Conservation (phyloP, 768 basidiomycete genomes). For the Mycena metata region DNA sequence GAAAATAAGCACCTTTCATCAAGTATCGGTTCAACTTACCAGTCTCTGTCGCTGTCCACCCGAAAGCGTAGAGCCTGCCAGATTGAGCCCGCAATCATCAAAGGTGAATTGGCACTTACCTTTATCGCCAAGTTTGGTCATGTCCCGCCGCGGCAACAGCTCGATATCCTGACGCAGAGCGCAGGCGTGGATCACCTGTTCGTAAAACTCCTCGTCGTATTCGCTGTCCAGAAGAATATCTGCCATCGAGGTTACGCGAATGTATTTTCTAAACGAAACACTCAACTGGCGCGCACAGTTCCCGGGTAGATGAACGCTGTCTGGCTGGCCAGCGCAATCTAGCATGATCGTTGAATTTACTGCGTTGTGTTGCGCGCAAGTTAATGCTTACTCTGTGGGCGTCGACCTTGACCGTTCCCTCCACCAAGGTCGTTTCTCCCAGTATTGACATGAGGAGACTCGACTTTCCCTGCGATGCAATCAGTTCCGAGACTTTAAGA, state of each 20-base stretch:
- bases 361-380: background rate
- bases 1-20: background rate
- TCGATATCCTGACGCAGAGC: conserved; percentile 28
- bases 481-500: background rate
- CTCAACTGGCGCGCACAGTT: conserved; percentile 30
- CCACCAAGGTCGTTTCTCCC: conserved; percentile 17
- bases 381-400: conserved; percentile 21
- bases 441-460: conserved; percentile 34
- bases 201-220: conserved; percentile 24
- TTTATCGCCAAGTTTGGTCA: conserved; percentile 29
- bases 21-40: background rate
- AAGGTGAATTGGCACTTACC: background rate
- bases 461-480: conserved; percentile 26
- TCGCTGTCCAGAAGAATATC: conserved; percentile 32
- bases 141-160: conserved; percentile 24
- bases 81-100: background rate
- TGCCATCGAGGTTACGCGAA: background rate
- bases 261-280: background rate
- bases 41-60: conserved; percentile 30
- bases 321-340: conserved; percentile 32
- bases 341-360: background rate
- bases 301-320: conserved; percentile 31
- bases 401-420: conserved; percentile 9
- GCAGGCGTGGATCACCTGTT: conserved; percentile 32
- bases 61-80: conserved; percentile 27